A percentile compares a stretch with the other conserved stretches of the same genome.
Evolutionary conservation across 345 rosid genomes (phyloP).

Genomic region (Dipteronia dyeriana): DNA sequence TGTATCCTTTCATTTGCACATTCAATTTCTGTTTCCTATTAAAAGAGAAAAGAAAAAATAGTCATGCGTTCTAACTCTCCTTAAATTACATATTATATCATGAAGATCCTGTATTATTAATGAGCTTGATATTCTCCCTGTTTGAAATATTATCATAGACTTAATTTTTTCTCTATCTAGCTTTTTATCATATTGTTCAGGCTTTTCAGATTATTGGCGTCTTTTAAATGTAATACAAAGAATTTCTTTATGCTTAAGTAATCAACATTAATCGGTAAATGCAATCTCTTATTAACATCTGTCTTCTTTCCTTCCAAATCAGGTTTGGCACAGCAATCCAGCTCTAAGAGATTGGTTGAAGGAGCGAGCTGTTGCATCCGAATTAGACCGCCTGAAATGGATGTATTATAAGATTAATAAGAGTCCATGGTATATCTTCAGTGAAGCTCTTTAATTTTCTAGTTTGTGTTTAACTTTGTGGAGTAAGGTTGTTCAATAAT

Average conservation of each 20-base stretch:
- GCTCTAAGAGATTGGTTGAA: constrained; percentile 79
- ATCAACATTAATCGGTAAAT: constrained; percentile 6
- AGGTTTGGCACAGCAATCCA: constrained; percentile 92
- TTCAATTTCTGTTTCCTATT: neutral
- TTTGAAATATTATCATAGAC: neutral
- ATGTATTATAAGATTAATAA: constrained; percentile 74
- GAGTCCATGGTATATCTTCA: constrained; percentile 74
- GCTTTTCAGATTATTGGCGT: neutral
- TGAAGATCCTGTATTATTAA: neutral
- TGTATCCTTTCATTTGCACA: neutral
- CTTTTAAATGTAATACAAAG: neutral
- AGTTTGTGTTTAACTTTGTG: neutral
- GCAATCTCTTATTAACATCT: constrained; percentile 9
- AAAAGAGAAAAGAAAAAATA: no score
- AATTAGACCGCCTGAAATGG: constrained; percentile 73
- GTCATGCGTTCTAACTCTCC: neutral
- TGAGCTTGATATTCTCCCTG: neutral
- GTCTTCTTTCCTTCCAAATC: constrained; percentile 18
- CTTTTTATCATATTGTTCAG: neutral
- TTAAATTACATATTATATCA: neutral
- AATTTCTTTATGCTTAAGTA: constrained; percentile 1
- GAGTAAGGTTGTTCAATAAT: neutral
- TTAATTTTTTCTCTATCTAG: neutral
- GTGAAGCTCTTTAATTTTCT: neutral
- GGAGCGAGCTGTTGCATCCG: constrained; percentile 65